A percentile compares a stretch with the other conserved stretches of the same genome.
Evolutionary conservation across 257 asterid genomes (phyloP).

Genomic region (Rubia yunnanensis): DNA sequence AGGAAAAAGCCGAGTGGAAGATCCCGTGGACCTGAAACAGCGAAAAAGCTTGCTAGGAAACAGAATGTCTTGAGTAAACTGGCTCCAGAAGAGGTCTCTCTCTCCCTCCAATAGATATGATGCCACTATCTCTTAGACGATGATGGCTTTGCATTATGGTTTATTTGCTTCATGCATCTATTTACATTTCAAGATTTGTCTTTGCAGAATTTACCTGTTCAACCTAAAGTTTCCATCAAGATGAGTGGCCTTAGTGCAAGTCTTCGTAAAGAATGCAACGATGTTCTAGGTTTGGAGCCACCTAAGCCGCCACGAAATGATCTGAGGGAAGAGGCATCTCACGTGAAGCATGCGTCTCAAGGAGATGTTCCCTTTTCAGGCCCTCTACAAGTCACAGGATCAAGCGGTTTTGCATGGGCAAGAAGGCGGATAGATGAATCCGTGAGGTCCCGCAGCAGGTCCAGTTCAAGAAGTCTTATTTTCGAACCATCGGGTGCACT

Average conservation of each 20-base stretch:
- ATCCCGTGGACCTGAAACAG: slow-evolving; percentile 65
- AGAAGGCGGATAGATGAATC: slow-evolving; percentile 56
- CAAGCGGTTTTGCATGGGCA: slow-evolving; percentile 98
- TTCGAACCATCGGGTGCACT: slow-evolving; percentile 53
- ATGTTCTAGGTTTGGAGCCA: slow-evolving; percentile 26
- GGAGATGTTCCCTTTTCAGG: slow-evolving; percentile 74
- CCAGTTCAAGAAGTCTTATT: slow-evolving; percentile 82
- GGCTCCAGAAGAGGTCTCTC: slow-evolving; percentile 68
- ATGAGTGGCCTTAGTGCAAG: slow-evolving; percentile 20
- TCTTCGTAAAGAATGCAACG: slow-evolving; percentile 35
- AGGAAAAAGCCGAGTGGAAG: slow-evolving; percentile 62
- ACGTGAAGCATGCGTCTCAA: slow-evolving; percentile 69
- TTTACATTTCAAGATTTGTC: background rate
- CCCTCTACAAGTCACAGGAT: slow-evolving; percentile 79
- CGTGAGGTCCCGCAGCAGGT: slow-evolving; percentile 62
- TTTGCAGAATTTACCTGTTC: slow-evolving; percentile 52
- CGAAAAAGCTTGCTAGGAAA: slow-evolving; percentile 58
- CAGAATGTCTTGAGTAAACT: slow-evolving; percentile 54
- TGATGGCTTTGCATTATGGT: background rate
- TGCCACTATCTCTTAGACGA: background rate
- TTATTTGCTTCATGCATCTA: background rate
- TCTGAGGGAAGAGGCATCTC: slow-evolving; percentile 46
- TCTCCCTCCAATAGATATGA: background rate
- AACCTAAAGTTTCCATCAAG: slow-evolving; percentile 36
- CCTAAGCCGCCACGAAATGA: slow-evolving; percentile 32